Conservation (phyloP, 805 yeast genomes). For the Millerago galiae region DNA sequence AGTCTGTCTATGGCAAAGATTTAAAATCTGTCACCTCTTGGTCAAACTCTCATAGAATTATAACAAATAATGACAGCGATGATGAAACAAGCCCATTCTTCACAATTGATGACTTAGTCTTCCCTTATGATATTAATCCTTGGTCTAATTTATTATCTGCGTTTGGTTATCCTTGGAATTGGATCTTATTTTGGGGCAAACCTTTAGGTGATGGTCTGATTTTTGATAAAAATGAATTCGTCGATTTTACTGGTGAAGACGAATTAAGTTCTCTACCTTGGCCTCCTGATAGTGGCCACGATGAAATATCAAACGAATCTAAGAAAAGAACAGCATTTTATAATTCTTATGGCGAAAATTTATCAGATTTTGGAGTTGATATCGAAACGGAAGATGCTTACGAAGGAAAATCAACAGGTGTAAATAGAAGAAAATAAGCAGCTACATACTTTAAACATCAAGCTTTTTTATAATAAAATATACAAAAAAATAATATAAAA, state of each 20-base stretch:
- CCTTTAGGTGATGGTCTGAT: slow-evolving; percentile 55
- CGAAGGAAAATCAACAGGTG: not conserved
- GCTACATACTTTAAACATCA: too few relatives aligned
- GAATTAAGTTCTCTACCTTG: slow-evolving; percentile 64
- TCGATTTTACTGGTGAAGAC: slow-evolving; percentile 39
- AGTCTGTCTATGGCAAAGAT: slow-evolving; percentile 18
- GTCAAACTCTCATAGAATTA: slow-evolving; percentile 13
- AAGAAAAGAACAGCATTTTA: slow-evolving; percentile 47
- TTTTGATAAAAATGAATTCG: slow-evolving; percentile 49
- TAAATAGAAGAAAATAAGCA: not conserved
- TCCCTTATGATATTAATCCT: slow-evolving; percentile 78
- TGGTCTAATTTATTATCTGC: slow-evolving; percentile 44
- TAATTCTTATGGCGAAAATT: slow-evolving; percentile 76
- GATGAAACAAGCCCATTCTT: slow-evolving; percentile 23
- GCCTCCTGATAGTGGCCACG: slow-evolving; percentile 85
- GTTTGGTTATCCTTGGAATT: slow-evolving; percentile 55
- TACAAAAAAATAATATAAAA: not conserved
- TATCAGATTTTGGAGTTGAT: slow-evolving; percentile 88
- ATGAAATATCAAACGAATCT: slow-evolving; percentile 15
- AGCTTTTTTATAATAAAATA: not conserved
- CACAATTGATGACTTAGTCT: slow-evolving; percentile 59
- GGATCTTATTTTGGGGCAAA: slow-evolving; percentile 69
- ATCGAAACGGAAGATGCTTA: slow-evolving; percentile 34
- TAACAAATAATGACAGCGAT: slow-evolving; percentile 6
- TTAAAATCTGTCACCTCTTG: slow-evolving; percentile 16